Conservation (phyloP, 2,329 filamentous ascomycete species). For the Arthrinium puccinioides region DNA sequence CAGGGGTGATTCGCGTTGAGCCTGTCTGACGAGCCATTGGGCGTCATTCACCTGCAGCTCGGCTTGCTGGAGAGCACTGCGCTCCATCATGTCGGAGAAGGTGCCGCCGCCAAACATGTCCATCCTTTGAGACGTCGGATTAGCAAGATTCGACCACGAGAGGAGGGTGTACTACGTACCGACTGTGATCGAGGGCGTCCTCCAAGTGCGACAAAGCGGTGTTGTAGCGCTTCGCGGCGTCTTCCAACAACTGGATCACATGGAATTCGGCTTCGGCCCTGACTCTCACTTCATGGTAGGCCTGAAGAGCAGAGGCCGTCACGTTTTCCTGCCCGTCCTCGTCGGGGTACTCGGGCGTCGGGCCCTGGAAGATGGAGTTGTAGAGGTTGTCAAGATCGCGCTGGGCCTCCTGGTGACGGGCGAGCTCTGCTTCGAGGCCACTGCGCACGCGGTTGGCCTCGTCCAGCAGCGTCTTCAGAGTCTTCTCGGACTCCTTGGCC, state of each 20-base stretch:
- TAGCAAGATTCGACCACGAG: no score
- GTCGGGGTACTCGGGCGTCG: conserved; percentile 44
- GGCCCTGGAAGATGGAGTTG: conserved; percentile 44
- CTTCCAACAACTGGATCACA: conserved; percentile 29
- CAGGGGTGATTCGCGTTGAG: conserved; percentile 29
- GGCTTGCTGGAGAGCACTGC: conserved; percentile 39
- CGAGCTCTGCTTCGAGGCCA: conserved; percentile 27
- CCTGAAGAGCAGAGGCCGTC: conserved; percentile 23
- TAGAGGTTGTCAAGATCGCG: conserved; percentile 43
- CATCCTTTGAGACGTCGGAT: no score
- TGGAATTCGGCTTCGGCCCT: conserved; percentile 32
- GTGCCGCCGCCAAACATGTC: conserved; percentile 42
- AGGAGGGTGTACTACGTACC: no score
- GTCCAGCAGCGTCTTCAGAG: conserved; percentile 29
- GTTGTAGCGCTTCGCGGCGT: conserved; percentile 29
- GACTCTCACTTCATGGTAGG: conserved; percentile 29
- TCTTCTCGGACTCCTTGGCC: conserved; percentile 32
- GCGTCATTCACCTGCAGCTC: conserved; percentile 34
- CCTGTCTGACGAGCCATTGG: conserved; percentile 29
- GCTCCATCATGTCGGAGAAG: conserved; percentile 44
- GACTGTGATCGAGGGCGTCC: conserved; percentile 26
- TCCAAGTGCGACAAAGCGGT: conserved; percentile 20
- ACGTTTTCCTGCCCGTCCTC: conserved; percentile 40
- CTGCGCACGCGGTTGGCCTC: conserved; percentile 28
- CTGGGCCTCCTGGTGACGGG: conserved; percentile 32